Evolutionary conservation across 1,284 basidiomycete species (phyloP), one percentile per base, ranked within the genome.

Genomic region (Jaminaea rosea): DNA sequence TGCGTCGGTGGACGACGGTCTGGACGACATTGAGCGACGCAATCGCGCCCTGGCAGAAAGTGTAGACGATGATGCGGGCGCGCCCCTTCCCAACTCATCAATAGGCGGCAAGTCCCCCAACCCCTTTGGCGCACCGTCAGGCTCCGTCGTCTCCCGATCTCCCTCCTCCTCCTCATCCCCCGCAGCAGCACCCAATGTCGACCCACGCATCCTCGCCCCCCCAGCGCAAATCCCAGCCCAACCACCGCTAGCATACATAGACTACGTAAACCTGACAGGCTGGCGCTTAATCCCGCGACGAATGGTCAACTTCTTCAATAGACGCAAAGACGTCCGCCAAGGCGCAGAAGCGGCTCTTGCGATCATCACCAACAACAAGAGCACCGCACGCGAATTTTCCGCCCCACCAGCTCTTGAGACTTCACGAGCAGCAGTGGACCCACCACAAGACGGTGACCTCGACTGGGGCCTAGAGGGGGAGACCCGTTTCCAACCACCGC

Each of bases 281-380:
- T 83, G 94, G 75, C 80, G 79, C 34, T 87, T 89, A 68, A 84
- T 96, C 56, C 91, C 92, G 4, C 76, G 82, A 59, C 92, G 94
- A 85, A 82, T 96, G 50, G 84, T 83, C 80, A 85, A 85, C 63
- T 93, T 89, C 76, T 97, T 96, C 79, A 91, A 90, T 68, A 84
- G 87, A 71, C 83, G 89, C n/a, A 76, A 83, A 49, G 83, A 85
- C 62, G 88, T 88, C 6, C 80, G 77, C 3, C 76, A 81, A 17
- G 92, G 92, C 34, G 86, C 86, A 15, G 84, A 94, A 61, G 85
- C 85, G 8, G 91, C 84, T 0, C 84, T 88, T 67, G 78, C 79
- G 24, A 78, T 97, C 50, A 81, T 93, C 55, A 79, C 81, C 71
- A 79, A 79, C 21, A 52, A 44, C 47, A 70, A 71, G 50, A 46